Evolutionary conservation across 2,329 filamentous ascomycete species (phyloP).

Genomic region (Stachybotrys elegans): DNA sequence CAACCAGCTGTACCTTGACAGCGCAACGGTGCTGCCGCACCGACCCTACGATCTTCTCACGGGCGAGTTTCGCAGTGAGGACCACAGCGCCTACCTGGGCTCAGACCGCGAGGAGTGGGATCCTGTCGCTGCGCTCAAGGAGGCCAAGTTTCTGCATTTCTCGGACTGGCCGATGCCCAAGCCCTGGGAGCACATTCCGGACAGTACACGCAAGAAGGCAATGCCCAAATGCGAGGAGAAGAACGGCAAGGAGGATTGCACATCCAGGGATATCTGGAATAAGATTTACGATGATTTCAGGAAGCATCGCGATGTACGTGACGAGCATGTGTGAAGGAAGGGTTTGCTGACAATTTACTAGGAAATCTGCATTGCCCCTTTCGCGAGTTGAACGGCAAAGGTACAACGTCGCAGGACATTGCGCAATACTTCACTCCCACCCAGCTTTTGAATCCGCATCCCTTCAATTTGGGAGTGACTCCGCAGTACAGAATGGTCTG

Average conservation of each 20-base stretch:
- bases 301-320: constrained; percentile 6
- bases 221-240: constrained; percentile 6
- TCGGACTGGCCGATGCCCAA: constrained; percentile 13
- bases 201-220: not conserved
- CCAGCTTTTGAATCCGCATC: too few species aligned
- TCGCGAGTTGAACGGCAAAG: too few species aligned
- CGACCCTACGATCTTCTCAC: constrained; percentile 55
- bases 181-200: constrained; percentile 8
- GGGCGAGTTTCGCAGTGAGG: constrained; percentile 51
- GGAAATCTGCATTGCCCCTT: too few species aligned
- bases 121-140: constrained; percentile 26
- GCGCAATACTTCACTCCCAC: too few species aligned
- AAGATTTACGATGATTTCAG: constrained; percentile 11
- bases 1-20: constrained; percentile 20
- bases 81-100: constrained; percentile 37
- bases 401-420: too few species aligned
- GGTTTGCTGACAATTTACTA: too few species aligned
- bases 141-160: constrained; percentile 9
- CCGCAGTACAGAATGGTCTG: too few species aligned
- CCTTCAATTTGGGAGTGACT: too few species aligned
- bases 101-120: constrained; percentile 49
- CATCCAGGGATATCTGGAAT: constrained; percentile 8
- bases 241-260: constrained; percentile 7
- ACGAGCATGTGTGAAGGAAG: too few species aligned
- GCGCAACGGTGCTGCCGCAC: constrained; percentile 57